A percentile compares a stretch with the other conserved stretches of the same genome.
Conservation (phyloP, 2,329 filamentous ascomycete species). For the Hortaea werneckii region DNA sequence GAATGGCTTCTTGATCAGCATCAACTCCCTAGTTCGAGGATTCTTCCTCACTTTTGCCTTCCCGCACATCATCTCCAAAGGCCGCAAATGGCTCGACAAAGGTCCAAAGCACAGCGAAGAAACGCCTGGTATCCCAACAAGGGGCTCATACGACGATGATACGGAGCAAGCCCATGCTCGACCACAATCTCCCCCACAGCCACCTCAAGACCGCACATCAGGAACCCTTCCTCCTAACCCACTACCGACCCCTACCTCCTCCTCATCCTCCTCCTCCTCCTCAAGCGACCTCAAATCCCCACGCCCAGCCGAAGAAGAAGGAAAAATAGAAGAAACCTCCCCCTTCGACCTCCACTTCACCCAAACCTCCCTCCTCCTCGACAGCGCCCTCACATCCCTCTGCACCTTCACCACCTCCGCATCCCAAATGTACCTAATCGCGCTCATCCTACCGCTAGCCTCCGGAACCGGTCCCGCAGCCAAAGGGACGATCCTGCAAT, state of each 20-base stretch:
- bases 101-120: slow-evolving; percentile 17
- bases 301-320: slow-evolving; percentile 3
- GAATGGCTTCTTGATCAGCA: slow-evolving; percentile 37
- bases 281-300: slow-evolving; percentile 26
- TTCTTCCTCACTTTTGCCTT: slow-evolving; percentile 36
- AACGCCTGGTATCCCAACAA: no score
- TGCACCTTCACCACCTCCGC: slow-evolving; percentile 51
- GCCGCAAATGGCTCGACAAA: slow-evolving; percentile 33
- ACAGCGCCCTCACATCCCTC: slow-evolving; percentile 53
- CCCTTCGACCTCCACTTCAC: slow-evolving; percentile 60
- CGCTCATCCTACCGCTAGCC: slow-evolving; percentile 55
- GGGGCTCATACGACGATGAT: no score
- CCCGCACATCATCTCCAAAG: slow-evolving; percentile 33
- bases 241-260: no score
- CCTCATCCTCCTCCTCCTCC: no score
- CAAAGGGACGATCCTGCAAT: slow-evolving; percentile 63
- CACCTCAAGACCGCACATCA: no score
- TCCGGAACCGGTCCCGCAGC: slow-evolving; percentile 60
- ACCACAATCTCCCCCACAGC: no score
- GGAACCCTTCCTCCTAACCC: no score
- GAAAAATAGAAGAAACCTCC: slow-evolving; percentile 40
- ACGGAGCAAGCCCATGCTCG: no score
- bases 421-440: slow-evolving; percentile 62
- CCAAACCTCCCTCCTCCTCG: slow-evolving; percentile 54
- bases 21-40: slow-evolving; percentile 36